Evolutionary conservation across 139 green algal genomes (phyloP), one percentile per base, ranked within the genome.

Genomic region (Edaphochlamys debaryana): DNA sequence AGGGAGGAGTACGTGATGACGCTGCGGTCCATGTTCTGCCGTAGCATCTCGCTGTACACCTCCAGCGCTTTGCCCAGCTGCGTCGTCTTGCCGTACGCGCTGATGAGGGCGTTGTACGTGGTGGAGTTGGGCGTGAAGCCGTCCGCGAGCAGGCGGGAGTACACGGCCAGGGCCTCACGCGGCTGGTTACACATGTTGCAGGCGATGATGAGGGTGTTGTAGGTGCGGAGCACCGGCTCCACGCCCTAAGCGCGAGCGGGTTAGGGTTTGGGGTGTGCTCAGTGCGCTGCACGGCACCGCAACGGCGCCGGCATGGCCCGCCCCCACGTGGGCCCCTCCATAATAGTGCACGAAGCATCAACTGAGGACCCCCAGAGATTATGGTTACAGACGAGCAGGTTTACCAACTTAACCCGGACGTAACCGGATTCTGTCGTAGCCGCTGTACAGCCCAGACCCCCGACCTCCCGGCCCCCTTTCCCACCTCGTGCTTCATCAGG

Each of bases 171-270:
- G 41, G 92, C 92, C 89, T 96, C 90, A 1, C 90, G 86, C 40
- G 92, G 93, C 89, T 95, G 92, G 45, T 94, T 93, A 85, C 94
- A 95, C 87, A 95, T 96, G 86, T 96, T 95, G 90, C 94, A 97
- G 8, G 94, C 93, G 36, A 97, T 96, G 67, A 98, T 95, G 38
- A 97, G 87, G 11, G 94, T 96, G 87, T 97, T 97, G 88, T 94
- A 97, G 1, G 95, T 97, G 74, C 94, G 90, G 74, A 97, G 86
- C 36, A 96, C 95, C 30, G 95, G 93, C 69, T 94, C 77, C 19
- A 97, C 91, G 2, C 95, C 92, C 77, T 96, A 87, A 50, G 27
- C 32, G 42, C 20, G n/a, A n/a, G n/a, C n/a, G n/a, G n/a, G 70
- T 15, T 17, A 48, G 70, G 70, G 50, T 48, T 25, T 7, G 29